Evolutionary conservation across 1,139 yeast genomes (phyloP).

Genomic region (Yamadazyma diddensiae): DNA sequence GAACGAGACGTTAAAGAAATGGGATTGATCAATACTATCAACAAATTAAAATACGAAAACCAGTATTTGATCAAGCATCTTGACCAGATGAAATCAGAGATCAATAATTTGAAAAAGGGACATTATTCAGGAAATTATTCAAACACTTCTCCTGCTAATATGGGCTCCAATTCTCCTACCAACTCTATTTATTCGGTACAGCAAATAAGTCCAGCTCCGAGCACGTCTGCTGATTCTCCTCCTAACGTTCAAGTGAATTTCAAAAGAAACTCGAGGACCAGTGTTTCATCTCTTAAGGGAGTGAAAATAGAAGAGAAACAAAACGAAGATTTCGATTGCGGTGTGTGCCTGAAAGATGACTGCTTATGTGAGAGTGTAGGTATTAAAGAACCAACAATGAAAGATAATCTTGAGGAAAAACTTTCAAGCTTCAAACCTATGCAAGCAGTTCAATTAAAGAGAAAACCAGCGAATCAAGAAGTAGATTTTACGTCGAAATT

Average conservation of each 20-base stretch:
- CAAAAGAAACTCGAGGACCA: constrained; percentile 4
- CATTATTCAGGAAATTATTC: background rate
- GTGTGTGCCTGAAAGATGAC: constrained; percentile 65
- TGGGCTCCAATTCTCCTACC: constrained; percentile 27
- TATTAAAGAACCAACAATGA: constrained; percentile 26
- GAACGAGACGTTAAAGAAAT: constrained; percentile 63
- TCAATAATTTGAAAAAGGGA: constrained; percentile 16
- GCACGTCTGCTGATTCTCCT: constrained; percentile 49
- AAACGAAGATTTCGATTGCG: constrained; percentile 45
- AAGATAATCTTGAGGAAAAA: constrained; percentile 25
- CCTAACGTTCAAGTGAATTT: constrained; percentile 15
- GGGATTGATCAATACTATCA: constrained; percentile 51
- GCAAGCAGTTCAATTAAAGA: constrained; percentile 58
- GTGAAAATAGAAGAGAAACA: constrained; percentile 4
- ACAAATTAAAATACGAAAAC: constrained; percentile 40
- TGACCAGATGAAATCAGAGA: constrained; percentile 33
- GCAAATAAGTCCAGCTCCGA: constrained; percentile 56
- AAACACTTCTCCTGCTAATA: constrained; percentile 9
- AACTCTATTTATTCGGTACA: constrained; percentile 38
- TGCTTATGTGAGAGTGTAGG: constrained; percentile 73
- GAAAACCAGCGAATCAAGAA: constrained; percentile 35
- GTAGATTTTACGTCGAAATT: constrained; percentile 56
- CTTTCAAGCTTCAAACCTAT: constrained; percentile 49
- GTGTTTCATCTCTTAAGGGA: background rate
- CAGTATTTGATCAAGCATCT: constrained; percentile 33